A percentile compares a stretch with the other conserved stretches of the same genome.
These are phyloP conservation scores for Amanita polypyramis DNA, from an alignment of 768 basidiomycete species.

Conservation along the genomic window DNA sequence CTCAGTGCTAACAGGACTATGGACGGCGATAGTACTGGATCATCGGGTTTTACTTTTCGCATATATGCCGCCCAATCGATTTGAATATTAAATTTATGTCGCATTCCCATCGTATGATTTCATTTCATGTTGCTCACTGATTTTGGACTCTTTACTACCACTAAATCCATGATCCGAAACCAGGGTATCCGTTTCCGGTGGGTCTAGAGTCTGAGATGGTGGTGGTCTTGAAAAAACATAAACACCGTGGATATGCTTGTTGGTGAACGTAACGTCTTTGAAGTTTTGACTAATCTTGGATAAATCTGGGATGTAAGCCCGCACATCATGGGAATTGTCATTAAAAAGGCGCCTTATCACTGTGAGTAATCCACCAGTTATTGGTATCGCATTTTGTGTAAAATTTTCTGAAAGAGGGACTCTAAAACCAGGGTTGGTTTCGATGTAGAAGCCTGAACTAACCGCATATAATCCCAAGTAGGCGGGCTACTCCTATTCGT, in stretches of 20 bases:
- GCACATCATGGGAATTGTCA: slow-evolving; percentile 53
- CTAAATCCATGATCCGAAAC: neutral
- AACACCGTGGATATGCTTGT: slow-evolving; percentile 10
- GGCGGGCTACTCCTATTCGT: slow-evolving; percentile 75
- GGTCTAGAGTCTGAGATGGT: neutral
- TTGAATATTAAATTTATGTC: neutral
- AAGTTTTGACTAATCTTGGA: slow-evolving; percentile 9
- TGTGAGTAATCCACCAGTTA: slow-evolving; percentile 25
- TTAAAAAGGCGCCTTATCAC: slow-evolving; percentile 37
- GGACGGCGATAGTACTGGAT: neutral
- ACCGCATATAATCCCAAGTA: slow-evolving; percentile 50
- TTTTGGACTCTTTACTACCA: neutral
- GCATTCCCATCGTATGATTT: neutral
- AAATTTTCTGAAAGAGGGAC: slow-evolving; percentile 19
- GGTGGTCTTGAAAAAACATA: slow-evolving; percentile 25
- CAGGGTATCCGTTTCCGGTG: neutral
- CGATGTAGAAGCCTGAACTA: slow-evolving; percentile 16
- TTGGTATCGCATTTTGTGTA: slow-evolving; percentile 16
- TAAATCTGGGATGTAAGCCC: slow-evolving; percentile 40
- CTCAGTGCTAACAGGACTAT: slow-evolving; percentile 1
- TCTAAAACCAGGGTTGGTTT: neutral
- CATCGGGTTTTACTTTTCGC: neutral
- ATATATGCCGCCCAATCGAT: neutral
- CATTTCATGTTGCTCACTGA: neutral
- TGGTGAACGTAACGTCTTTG: neutral